phyloP scores from a whole-genome alignment of 1,284 basidiomycete species.

The Lignosus rhinocerotis region DNA sequence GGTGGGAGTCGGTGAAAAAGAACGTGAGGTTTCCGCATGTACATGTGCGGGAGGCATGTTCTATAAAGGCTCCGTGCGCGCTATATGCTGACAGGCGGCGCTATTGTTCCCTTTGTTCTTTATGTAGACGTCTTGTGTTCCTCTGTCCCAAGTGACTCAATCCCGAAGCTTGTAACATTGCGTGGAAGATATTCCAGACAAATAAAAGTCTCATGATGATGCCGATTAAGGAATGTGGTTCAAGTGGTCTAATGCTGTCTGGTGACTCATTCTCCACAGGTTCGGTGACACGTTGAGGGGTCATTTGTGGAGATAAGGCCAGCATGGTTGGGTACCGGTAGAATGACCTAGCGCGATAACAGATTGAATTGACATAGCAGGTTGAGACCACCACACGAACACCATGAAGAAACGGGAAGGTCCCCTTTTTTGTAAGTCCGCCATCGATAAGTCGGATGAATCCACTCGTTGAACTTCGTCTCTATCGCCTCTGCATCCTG shows the following conservation, averaged over 20 bases:
- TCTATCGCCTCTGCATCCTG: not conserved
- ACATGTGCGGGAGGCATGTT: not conserved
- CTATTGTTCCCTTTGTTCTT: not conserved
- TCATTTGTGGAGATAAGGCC: not conserved
- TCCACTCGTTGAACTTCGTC: not conserved
- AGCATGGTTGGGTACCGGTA: too few relatives aligned
- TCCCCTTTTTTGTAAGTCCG: not conserved
- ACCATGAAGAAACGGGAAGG: not conserved
- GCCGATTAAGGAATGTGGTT: too few relatives aligned
- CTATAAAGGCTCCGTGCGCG: not conserved
- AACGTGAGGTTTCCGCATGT: too few relatives aligned
- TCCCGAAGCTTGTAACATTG: too few relatives aligned
- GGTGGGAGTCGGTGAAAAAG: too few relatives aligned
- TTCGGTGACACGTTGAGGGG: too few relatives aligned
- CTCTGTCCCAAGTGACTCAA: too few relatives aligned
- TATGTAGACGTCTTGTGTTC: not conserved
- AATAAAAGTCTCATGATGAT: not conserved
- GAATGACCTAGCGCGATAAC: too few relatives aligned
- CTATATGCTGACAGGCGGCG: not conserved
- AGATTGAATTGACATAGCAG: not conserved
- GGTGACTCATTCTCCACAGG: too few relatives aligned
- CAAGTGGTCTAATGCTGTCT: too few relatives aligned
- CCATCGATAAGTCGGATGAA: not conserved
- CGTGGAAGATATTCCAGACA: not conserved
- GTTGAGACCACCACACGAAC: not conserved